Percentiles rank a stretch among this genome's conserved stretches.
These are phyloP conservation scores for Taphrina flavorubra DNA, from an alignment of 1,139 yeast species.

Conservation along the genomic window DNA sequence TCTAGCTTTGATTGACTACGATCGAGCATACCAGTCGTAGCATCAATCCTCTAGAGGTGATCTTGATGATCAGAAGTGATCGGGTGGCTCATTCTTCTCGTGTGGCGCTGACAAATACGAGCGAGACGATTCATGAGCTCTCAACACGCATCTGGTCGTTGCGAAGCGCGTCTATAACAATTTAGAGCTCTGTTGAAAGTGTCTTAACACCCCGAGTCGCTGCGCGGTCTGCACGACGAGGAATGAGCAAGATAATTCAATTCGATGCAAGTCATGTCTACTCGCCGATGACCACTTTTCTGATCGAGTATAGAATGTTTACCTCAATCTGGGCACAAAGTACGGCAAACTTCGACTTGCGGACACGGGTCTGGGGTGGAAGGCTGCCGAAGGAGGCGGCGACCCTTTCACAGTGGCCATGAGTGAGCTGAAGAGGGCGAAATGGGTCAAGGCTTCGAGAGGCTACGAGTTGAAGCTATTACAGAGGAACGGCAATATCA, in stretches of 20 bases:
- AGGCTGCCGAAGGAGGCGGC: conserved; percentile 56
- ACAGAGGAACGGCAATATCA: conserved; percentile 85
- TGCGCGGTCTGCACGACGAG: neutral
- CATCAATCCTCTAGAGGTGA: neutral
- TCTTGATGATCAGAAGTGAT: too few species aligned
- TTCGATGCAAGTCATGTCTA: conserved; percentile 9
- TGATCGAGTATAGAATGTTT: conserved; percentile 52
- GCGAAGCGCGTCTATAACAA: conserved; percentile 19
- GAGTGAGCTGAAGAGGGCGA: conserved; percentile 76
- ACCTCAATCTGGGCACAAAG: conserved; percentile 80
- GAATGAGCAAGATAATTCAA: conserved; percentile 30
- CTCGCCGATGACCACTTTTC: neutral
- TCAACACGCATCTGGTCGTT: conserved; percentile 1
- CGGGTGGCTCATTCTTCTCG: too few species aligned
- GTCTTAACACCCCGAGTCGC: neutral
- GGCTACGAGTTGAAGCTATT: conserved; percentile 89
- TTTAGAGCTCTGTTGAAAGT: neutral
- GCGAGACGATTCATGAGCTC: neutral
- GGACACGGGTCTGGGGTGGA: conserved; percentile 97
- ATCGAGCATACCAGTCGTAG: neutral
- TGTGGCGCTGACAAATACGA: neutral
- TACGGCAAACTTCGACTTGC: conserved; percentile 94
- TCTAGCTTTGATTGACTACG: neutral
- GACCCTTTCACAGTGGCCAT: conserved; percentile 82
- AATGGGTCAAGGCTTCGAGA: conserved; percentile 92